Conservation (phyloP, 345 rosid genomes). For the Salix brachista region DNA sequence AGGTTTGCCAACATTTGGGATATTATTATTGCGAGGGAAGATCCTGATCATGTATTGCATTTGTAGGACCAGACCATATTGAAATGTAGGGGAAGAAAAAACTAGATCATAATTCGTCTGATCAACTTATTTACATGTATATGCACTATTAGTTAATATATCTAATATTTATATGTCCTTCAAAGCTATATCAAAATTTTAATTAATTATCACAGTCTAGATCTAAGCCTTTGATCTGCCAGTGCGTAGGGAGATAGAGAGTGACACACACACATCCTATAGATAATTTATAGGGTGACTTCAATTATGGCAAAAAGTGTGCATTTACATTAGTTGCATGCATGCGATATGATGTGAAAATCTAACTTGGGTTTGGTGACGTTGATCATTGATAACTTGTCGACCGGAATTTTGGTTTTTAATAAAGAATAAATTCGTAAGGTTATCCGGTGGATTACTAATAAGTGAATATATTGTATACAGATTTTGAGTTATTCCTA, state of each 20-base stretch:
- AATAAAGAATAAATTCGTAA: no score
- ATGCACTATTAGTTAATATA: slow-evolving; percentile 17
- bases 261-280: background rate
- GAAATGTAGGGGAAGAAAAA: background rate
- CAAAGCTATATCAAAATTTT: slow-evolving; percentile 7
- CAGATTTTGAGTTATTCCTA: no score
- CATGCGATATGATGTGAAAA: background rate
- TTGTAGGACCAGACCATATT: slow-evolving; percentile 19
- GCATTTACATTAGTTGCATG: background rate
- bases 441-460: background rate
- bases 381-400: background rate
- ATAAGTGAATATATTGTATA: no score
- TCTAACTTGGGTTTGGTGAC: background rate
- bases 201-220: slow-evolving; percentile 8
- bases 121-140: background rate
- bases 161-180: slow-evolving; percentile 2
- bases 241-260: background rate
- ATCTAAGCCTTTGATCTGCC: slow-evolving; percentile 17
- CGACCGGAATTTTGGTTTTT: background rate
- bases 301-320: background rate
- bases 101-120: slow-evolving; percentile 4
- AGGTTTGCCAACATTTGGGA: slow-evolving; percentile 47
- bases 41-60: slow-evolving; percentile 36
- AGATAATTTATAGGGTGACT: no score
- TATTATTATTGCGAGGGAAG: slow-evolving; percentile 40